Evolutionary conservation across 257 asterid genomes (phyloP).

Genomic region (Verbascum thapsus): DNA sequence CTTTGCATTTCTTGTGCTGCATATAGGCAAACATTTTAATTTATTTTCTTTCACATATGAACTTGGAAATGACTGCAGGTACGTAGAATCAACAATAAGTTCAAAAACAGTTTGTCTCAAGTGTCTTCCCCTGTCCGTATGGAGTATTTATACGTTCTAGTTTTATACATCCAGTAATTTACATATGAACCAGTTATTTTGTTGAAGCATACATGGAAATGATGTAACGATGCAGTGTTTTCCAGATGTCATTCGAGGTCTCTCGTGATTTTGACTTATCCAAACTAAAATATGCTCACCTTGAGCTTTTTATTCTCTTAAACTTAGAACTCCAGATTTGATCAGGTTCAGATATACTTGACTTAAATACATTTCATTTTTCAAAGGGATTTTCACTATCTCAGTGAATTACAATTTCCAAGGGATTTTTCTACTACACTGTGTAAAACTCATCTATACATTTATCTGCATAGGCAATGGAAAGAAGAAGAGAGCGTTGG

Average conservation of each 20-base stretch:
- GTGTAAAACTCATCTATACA: constrained; percentile 4
- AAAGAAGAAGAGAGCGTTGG: constrained; percentile 55
- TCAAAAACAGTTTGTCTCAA: too few species aligned
- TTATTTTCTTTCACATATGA: too few species aligned
- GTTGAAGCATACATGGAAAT: not conserved
- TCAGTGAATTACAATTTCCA: not conserved
- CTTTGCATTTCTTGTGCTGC: not conserved
- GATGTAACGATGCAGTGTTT: not conserved
- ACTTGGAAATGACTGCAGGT: too few species aligned
- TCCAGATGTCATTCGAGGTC: not conserved
- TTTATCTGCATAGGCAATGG: constrained; percentile 52
- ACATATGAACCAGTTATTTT: not conserved
- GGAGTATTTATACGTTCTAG: not conserved
- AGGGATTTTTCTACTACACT: not conserved
- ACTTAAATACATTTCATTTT: not conserved
- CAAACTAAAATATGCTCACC: too few species aligned
- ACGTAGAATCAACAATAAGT: too few species aligned
- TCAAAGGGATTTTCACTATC: not conserved
- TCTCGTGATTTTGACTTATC: not conserved
- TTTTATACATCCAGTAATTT: not conserved
- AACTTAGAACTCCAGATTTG: not conserved
- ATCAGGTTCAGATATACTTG: not conserved
- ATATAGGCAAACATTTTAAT: too few species aligned
- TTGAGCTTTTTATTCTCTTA: not conserved
- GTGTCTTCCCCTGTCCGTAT: not conserved